Evolutionary conservation across 139 green algal genomes (phyloP), one percentile per base, ranked within the genome.

Genomic region (Coelastrella sp.): DNA sequence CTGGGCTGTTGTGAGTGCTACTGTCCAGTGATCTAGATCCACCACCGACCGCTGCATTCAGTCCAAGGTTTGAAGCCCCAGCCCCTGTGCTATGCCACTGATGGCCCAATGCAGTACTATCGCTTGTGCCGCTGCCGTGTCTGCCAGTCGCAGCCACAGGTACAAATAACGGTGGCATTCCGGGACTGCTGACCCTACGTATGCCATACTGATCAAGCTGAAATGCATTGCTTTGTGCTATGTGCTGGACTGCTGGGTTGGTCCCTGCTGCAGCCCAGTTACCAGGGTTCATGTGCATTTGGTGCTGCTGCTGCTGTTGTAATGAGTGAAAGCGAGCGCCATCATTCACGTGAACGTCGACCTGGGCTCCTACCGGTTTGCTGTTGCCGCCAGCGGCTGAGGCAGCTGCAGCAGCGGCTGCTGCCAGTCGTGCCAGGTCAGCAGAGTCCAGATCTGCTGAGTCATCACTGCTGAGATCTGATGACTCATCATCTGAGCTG

Each of bases 101-200:
- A 59, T 79, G 14, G 64, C 61, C 82, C 78, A 64, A 61, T 20
- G 58, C 8, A 65, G 14, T 61, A 22, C 22, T 59, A 76, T 77
- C 22, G 7, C 13, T 56, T 22, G 5, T 78, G 61, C 64, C 59
- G 19, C 61, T 87, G 82, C 82, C 78, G 80, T 47, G 23, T 5
- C 32, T 77, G 60, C 65, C 82, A 65, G 64, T 87, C 20, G 64
- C 82, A 64, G 16, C 60, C 61, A 85, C 79, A 57, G 79, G 79
- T 6, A 85, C 79, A 85, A 85, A 71, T 32, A 71, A 57, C 11
- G 57, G 3, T 7, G 56, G 14, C 68, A n/a, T 22, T 32, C 68
- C 14, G 17, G 68, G 14, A 13, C 61, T 71, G 61, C 61, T 71
- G 11, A 71, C 14, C 14, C 61, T 71, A n/a, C n/a, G n/a, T n/a